Evolutionary conservation across 176 grass and related monocot species (phyloP).

Genomic region (Rhynchospora pubera): DNA sequence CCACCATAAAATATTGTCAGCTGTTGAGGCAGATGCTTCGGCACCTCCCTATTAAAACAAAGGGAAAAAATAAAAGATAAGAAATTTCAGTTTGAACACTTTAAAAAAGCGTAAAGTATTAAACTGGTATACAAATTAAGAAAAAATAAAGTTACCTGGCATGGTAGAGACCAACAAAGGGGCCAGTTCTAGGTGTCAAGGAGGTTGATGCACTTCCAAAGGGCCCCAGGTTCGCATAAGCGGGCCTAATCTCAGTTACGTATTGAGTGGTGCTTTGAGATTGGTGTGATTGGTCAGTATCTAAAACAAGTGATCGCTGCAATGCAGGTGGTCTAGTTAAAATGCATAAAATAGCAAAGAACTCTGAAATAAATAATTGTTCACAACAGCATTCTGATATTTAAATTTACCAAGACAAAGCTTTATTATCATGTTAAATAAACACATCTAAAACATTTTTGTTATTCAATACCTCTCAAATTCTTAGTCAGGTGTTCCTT

Average conservation of each 20-base stretch:
- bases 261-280: conserved; percentile 12
- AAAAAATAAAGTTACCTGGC: background rate
- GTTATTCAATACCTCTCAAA: no score
- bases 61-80: background rate
- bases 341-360: background rate
- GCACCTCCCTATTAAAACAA: conserved; percentile 7
- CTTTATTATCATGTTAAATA: background rate
- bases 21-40: background rate
- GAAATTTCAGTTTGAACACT: background rate
- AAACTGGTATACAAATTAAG: background rate
- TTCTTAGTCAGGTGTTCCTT: no score
- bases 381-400: background rate
- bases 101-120: background rate
- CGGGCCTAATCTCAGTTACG: background rate
- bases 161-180: conserved; percentile 4
- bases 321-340: background rate
- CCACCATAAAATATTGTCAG: conserved; percentile 53
- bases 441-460: background rate
- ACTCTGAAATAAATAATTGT: background rate
- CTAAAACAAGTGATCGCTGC: background rate
- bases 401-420: background rate
- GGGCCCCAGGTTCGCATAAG: background rate
- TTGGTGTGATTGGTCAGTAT: background rate
- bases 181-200: conserved; percentile 5
- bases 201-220: background rate